phyloP scores from a whole-genome alignment of 495 filamentous ascomycete genomes.

The Aspergillus steynii region DNA sequence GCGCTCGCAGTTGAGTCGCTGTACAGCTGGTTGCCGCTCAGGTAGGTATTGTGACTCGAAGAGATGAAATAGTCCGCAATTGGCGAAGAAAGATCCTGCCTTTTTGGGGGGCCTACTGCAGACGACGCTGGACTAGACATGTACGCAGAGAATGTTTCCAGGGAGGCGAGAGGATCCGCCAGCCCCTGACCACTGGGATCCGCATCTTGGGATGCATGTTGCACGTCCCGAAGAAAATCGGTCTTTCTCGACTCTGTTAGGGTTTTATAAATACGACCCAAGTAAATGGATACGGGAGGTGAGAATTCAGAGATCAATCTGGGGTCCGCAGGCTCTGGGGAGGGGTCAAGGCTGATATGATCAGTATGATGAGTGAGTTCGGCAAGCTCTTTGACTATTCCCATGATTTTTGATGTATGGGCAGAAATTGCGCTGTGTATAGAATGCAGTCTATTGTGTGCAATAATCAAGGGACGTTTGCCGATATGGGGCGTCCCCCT shows the following conservation, averaged over 20 bases:
- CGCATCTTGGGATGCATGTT: slow-evolving; percentile 19
- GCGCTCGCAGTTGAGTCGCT: slow-evolving; percentile 77
- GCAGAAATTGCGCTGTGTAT: not conserved
- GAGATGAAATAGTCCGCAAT: slow-evolving; percentile 88
- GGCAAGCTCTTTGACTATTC: slow-evolving; percentile 13
- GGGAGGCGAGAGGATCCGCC: slow-evolving; percentile 29
- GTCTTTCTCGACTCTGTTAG: slow-evolving; percentile 17
- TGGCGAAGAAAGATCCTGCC: slow-evolving; percentile 60
- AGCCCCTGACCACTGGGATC: slow-evolving; percentile 1
- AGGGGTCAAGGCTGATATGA: slow-evolving; percentile 13
- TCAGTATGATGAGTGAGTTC: slow-evolving; percentile 10
- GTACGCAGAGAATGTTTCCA: slow-evolving; percentile 57
- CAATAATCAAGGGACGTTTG: no score
- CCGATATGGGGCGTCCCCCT: not conserved
- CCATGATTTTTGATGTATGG: not conserved
- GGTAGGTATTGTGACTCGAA: slow-evolving; percentile 93
- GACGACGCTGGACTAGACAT: slow-evolving; percentile 58
- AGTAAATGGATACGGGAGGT: slow-evolving; percentile 27
- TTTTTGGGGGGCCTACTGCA: slow-evolving; percentile 33
- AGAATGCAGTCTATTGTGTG: not conserved
- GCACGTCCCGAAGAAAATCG: slow-evolving; percentile 29
- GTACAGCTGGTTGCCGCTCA: slow-evolving; percentile 89
- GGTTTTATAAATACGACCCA: slow-evolving; percentile 36
- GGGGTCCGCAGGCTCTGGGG: slow-evolving; percentile 3
- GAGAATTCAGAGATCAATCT: slow-evolving; percentile 28